Evolutionary conservation across 345 rosid genomes (phyloP).

Genomic region (Gossypium arboreum): DNA sequence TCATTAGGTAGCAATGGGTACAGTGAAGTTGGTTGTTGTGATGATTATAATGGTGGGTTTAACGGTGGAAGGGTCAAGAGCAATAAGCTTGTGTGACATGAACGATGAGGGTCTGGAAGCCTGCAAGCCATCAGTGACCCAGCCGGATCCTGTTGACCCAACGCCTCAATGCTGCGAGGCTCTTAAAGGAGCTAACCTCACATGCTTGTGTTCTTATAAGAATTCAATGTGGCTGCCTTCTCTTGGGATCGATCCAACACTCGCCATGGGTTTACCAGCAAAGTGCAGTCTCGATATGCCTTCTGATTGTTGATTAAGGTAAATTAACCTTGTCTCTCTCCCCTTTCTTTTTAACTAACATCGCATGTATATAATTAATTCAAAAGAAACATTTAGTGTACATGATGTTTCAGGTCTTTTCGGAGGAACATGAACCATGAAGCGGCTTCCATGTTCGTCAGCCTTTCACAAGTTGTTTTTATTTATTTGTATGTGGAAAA

Average conservation of each 20-base stretch:
- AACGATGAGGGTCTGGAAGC: conserved; percentile 38
- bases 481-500: neutral
- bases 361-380: no score
- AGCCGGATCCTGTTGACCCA: conserved; percentile 47
- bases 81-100: conserved; percentile 45
- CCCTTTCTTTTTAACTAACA: neutral
- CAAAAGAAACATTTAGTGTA: neutral
- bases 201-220: conserved; percentile 62
- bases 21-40: conserved; percentile 8
- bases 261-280: conserved; percentile 51
- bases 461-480: neutral
- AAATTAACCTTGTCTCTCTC: neutral
- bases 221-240: conserved; percentile 44
- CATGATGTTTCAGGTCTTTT: neutral
- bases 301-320: conserved; percentile 21
- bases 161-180: conserved; percentile 50
- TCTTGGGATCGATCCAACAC: conserved; percentile 63
- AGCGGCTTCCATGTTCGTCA: neutral
- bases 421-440: neutral
- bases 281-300: conserved; percentile 41
- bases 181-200: conserved; percentile 43
- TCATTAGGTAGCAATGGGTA: neutral
- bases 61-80: conserved; percentile 21
- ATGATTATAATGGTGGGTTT: conserved; percentile 6
- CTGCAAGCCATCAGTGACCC: conserved; percentile 60